Conservation (phyloP, 106 monocot genomes). For the Agapanthus africanus region DNA sequence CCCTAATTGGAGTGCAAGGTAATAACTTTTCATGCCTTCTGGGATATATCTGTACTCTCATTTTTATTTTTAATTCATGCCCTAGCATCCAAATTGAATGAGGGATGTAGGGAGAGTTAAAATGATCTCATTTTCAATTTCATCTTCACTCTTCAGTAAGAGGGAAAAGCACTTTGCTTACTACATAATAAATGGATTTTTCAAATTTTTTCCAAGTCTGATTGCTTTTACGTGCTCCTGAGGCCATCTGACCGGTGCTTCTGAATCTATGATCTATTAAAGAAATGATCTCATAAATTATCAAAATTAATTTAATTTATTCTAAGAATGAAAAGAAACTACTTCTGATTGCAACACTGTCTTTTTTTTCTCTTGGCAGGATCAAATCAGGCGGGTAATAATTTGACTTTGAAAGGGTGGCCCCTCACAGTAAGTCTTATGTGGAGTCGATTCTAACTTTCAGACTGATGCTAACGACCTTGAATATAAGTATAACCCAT, state of each 20-base stretch:
- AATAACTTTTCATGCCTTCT: not conserved
- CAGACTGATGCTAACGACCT: no score
- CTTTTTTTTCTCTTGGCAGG: conserved; percentile 25
- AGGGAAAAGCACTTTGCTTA: not conserved
- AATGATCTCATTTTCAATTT: not conserved
- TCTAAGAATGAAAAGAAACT: not conserved
- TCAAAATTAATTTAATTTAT: not conserved
- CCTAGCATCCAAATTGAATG: not conserved
- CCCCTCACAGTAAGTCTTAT: conserved; percentile 56
- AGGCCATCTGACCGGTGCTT: no score
- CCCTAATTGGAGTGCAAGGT: conserved; percentile 72
- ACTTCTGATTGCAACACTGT: not conserved
- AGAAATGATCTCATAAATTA: not conserved
- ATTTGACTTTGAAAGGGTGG: conserved; percentile 90
- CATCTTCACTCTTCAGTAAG: no score
- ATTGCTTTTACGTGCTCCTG: not conserved
- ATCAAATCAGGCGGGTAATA: conserved; percentile 55
- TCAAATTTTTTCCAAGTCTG: not conserved
- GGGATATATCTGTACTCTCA: not conserved
- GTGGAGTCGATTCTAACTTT: not conserved
- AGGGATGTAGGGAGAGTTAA: not conserved
- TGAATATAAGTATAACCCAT: no score
- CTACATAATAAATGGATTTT: not conserved
- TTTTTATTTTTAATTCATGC: not conserved
- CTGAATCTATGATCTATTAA: not conserved